Evolutionary conservation across 257 asterid genomes (phyloP), one percentile per base, ranked within the genome.

Genomic region (Solanum etuberosum): DNA sequence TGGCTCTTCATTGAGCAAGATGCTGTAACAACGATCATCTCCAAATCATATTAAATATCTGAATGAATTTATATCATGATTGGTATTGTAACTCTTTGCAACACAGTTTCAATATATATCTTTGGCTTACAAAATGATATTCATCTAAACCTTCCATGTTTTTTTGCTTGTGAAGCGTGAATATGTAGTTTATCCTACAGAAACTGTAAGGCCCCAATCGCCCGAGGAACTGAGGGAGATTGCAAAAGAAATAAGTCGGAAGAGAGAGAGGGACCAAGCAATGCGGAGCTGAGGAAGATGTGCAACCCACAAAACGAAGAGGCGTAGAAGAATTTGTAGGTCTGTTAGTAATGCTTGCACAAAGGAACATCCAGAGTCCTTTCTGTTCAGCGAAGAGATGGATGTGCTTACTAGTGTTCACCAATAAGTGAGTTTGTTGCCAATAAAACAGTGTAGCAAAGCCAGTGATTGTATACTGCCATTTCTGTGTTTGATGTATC

Each of bases 151-250:
- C 83, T 61, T 29, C 70, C 73, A 38, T 80, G 73, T 16, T 68
- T 72, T 72, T 34, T 32, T 85, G 20, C 46, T 40, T 87, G 83
- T 93, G 94, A 68, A 96, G 99, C 97, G 98, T n/a, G 92, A 96
- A 89, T 95, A 95, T 76, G 94, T 96, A 0, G 98, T 93, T 40
- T 95, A 95, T 89, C 99, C 98, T 1, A 95, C 95, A 11, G 99
- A 95, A 92, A 96, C 83, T 42, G 98, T 95, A 51, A 88, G 92
- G 31, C 99, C 98, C 32, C 99, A 95, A 67, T 92, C 99, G 34
- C 99, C 98, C 0, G 98, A 95, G 93, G 98, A 96, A 88, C 87
- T 95, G 90, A 94, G 98, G 89, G 98, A 94, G 90, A 95, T 92
- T 94, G 98, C 98, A 21, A 92, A 95, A 84, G 97, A 95, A 86